Evolutionary conservation across 192 early-diverging fungal species (phyloP), one percentile per base, ranked within the genome.

Genomic region (Mortierella hygrophila): DNA sequence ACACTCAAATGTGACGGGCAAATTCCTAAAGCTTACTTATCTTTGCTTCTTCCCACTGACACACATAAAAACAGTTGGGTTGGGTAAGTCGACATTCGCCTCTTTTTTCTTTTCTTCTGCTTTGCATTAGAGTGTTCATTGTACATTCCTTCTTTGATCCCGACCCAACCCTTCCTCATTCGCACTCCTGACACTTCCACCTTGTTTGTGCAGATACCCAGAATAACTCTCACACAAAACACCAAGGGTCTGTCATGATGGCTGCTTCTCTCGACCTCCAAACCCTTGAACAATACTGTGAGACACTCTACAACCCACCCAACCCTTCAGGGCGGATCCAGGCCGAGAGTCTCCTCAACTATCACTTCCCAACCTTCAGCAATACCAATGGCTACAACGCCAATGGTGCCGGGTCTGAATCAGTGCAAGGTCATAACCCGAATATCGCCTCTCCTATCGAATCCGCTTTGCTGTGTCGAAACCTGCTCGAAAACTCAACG

Each of bases 231-330:
- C 11, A 55, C 3, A 55, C 46, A 32, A 52, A 38, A 29, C 44
- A 38, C 20, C 44, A 46, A 49, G 26, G 29, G 40, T 5, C 32
- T 65, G 41, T 42, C 71, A 81, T 47, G 41, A 86, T 86, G 84
- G 37, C 69, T 26, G 9, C 84, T 35, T 74, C 84, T 8, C 26
- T 86, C 6, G 76, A 86, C 76, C 37, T 81, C 26, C 75, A 42
- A 26, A 76, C 79, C 10, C 49, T 86, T 29, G 84, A 86, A 52
- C 84, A 81, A 68, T 74, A 74, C 44, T 86, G 84, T 72, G 77
- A 86, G 49, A 81, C 84, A 16, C 72, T 86, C 32, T 86, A 86
- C 52, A 86, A 80, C 75, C 75, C 84, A 55, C 71, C 79, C 7
- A 76, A 68, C 68, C 65, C 79, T 10, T 21, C 75, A 20, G 77